phyloP scores from a whole-genome alignment of 2,329 filamentous ascomycete genomes.

The Arthrocladium fulminans region DNA sequence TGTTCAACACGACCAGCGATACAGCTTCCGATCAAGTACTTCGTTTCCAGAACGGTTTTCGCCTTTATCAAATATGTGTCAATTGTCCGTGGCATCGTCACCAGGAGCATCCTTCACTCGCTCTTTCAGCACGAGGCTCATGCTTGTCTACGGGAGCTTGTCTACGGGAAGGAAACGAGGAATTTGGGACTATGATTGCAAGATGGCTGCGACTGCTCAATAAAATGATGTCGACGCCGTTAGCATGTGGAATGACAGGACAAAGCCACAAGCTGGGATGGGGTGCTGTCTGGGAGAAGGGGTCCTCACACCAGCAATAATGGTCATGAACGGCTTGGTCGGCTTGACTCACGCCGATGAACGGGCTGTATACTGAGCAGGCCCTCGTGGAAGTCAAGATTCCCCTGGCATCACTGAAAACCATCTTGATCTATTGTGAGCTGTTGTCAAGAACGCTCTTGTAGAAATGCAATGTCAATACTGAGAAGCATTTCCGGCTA shows the following conservation, averaged over 20 bases:
- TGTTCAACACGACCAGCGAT: too few species aligned
- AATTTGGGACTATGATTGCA: constrained; percentile 33
- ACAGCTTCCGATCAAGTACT: too few species aligned
- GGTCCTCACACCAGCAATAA: constrained; percentile 37
- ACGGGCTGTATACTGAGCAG: too few species aligned
- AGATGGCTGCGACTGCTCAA: constrained; percentile 28
- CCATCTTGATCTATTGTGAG: not conserved
- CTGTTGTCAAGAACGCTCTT: not conserved
- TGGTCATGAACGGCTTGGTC: constrained; percentile 27
- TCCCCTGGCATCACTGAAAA: not conserved
- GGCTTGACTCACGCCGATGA: constrained; percentile 15
- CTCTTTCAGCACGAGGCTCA: too few species aligned
- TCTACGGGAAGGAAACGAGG: constrained; percentile 26
- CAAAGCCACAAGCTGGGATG: constrained; percentile 34
- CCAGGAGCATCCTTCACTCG: too few species aligned
- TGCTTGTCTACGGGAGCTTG: too few species aligned
- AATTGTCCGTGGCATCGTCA: too few species aligned
- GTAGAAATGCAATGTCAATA: not conserved
- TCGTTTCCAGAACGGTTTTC: too few species aligned
- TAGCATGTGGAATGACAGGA: constrained; percentile 37
- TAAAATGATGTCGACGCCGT: constrained; percentile 33
- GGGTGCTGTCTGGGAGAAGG: constrained; percentile 32
- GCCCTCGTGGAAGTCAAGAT: not conserved
- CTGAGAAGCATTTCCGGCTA: not conserved
- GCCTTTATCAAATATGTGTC: too few species aligned